Percentiles rank a stretch among this genome's conserved stretches.
Conservation (phyloP, 441 rosid species). For the Sinapis alba region DNA sequence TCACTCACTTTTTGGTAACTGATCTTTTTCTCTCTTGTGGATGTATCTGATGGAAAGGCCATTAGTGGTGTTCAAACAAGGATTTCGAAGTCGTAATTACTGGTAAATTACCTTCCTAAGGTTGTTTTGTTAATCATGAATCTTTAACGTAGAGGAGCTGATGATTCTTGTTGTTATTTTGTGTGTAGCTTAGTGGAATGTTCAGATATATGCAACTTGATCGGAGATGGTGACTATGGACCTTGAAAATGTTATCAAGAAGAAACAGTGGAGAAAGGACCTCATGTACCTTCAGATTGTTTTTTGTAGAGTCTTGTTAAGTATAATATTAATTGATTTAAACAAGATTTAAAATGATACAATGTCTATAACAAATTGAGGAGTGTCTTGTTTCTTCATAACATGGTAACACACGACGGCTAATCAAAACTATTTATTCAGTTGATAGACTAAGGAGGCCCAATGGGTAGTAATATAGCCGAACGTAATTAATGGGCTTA, state of each 20-base stretch:
- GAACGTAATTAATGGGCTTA: neutral
- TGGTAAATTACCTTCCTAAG: slow-evolving; percentile 1
- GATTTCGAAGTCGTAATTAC: slow-evolving; percentile 76
- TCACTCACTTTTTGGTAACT: neutral
- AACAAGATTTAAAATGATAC: neutral
- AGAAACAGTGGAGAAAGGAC: neutral
- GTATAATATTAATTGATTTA: neutral
- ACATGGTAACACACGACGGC: neutral
- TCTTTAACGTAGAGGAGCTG: neutral
- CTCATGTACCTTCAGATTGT: neutral
- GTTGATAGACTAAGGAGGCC: neutral
- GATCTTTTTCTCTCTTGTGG: neutral
- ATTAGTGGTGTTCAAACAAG: slow-evolving; percentile 84
- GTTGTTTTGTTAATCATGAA: slow-evolving; percentile 1
- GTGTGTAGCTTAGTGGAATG: slow-evolving; percentile 86
- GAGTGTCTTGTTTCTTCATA: neutral
- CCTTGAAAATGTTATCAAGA: slow-evolving; percentile 43
- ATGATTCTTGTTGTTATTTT: neutral
- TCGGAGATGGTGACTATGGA: slow-evolving; percentile 77
- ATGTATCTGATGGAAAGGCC: slow-evolving; percentile 53
- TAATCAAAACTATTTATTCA: neutral
- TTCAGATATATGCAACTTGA: slow-evolving; percentile 88
- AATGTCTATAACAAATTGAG: neutral
- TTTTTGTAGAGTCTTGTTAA: neutral
- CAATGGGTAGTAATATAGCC: neutral